phyloP scores from a whole-genome alignment of 2,329 filamentous ascomycete genomes.

The Dactylellina cionopaga region DNA sequence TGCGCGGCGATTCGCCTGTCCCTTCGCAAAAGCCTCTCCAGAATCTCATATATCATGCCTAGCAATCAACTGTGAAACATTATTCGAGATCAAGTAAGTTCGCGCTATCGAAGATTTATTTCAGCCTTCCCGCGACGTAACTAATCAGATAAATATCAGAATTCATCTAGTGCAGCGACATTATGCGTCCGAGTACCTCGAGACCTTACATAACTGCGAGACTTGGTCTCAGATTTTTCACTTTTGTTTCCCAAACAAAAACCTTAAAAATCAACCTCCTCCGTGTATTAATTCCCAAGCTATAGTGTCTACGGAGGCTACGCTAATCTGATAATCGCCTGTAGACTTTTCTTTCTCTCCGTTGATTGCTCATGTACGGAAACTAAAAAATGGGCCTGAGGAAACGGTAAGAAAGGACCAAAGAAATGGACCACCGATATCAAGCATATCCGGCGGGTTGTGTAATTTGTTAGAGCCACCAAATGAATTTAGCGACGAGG shows the following conservation, averaged over 20 bases:
- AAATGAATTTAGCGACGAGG: too few species aligned
- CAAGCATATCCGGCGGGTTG: too few species aligned
- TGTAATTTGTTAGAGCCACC: too few species aligned
- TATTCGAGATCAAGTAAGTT: conserved; percentile 2
- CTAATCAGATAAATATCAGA: background rate
- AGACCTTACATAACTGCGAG: background rate
- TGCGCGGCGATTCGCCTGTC: too few species aligned
- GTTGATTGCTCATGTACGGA: background rate
- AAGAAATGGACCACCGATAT: too few species aligned
- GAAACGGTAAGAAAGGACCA: too few species aligned
- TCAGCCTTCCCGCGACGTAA: background rate
- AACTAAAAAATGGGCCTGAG: background rate
- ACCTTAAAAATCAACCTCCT: background rate
- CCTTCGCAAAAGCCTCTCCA: background rate
- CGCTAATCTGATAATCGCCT: background rate
- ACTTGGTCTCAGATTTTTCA: conserved; percentile 2
- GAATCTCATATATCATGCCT: background rate
- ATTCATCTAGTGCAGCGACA: background rate
- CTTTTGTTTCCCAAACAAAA: background rate
- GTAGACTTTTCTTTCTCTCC: conserved; percentile 4
- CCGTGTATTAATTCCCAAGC: background rate
- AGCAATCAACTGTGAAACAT: background rate
- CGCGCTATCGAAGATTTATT: background rate
- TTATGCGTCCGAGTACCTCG: background rate
- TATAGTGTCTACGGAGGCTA: background rate